Conservation (phyloP, 768 basidiomycete species). For the Daedaleopsis nitida region DNA sequence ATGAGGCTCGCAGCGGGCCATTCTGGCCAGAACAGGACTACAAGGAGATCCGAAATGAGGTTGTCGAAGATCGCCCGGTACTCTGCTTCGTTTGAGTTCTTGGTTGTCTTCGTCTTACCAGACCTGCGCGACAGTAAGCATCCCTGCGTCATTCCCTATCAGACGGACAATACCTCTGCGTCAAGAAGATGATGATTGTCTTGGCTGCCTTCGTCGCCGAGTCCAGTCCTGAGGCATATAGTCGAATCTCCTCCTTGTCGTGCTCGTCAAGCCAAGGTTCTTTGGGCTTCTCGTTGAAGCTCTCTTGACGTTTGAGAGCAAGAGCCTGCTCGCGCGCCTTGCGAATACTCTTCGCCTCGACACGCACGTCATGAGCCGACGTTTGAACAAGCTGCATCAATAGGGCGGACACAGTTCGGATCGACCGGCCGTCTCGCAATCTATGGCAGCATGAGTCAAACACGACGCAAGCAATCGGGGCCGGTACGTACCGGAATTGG, state of each 20-base stretch:
- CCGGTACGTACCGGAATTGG: constrained; percentile 73
- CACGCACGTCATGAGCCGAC: constrained; percentile 83
- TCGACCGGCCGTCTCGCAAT: constrained; percentile 85
- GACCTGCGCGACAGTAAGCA: constrained; percentile 47
- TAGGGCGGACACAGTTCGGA: constrained; percentile 91
- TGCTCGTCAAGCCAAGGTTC: constrained; percentile 67
- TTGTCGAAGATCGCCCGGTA: constrained; percentile 93
- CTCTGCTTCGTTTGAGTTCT: constrained; percentile 92
- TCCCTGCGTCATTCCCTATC: background rate
- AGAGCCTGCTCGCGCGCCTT: constrained; percentile 63
- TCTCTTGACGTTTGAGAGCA: constrained; percentile 66
- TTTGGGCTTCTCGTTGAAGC: constrained; percentile 47
- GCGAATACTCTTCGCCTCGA: constrained; percentile 63
- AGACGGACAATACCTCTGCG: constrained; percentile 28
- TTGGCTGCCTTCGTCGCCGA: constrained; percentile 84
- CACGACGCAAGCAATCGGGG: background rate
- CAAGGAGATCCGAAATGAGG: constrained; percentile 83
- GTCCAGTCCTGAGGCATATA: constrained; percentile 75
- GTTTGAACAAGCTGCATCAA: constrained; percentile 96
- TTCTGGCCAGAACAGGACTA: constrained; percentile 92
- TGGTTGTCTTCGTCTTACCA: constrained; percentile 84
- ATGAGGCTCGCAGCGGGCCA: constrained; percentile 93
- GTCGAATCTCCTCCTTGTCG: constrained; percentile 71
- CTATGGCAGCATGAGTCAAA: constrained; percentile 41
- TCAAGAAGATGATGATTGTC: constrained; percentile 55